phyloP scores from a whole-genome alignment of 208 protist genomes.

The Strigomonas culicis region DNA sequence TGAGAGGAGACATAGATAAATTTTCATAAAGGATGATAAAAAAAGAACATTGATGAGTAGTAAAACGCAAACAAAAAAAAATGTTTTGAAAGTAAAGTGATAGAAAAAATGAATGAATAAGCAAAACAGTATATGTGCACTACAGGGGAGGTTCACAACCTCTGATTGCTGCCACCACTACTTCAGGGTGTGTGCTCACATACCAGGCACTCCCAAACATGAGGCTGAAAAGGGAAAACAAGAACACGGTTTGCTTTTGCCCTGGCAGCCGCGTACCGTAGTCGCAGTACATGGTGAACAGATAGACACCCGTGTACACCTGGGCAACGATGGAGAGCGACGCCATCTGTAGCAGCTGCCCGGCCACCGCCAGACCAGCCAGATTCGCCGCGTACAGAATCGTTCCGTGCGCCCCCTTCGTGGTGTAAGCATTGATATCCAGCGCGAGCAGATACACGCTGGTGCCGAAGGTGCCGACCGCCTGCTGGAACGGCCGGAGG shows the following conservation, averaged over 20 bases:
- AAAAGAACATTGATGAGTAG: neutral
- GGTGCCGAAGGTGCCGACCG: conserved; percentile 12
- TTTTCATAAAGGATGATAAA: neutral
- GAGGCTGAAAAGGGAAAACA: too few species aligned
- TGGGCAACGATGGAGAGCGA: conserved; percentile 8
- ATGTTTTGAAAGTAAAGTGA: neutral
- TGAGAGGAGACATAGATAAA: too few species aligned
- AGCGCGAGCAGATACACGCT: conserved; percentile 14
- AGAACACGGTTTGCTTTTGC: too few species aligned
- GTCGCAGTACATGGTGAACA: conserved; percentile 18
- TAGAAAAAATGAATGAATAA: neutral
- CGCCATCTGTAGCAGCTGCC: conserved; percentile 2
- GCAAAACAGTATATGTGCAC: neutral
- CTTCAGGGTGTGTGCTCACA: too few species aligned
- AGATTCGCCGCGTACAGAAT: conserved; percentile 7
- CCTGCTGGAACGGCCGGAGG: conserved; percentile 11
- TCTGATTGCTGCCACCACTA: too few species aligned
- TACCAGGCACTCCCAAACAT: too few species aligned
- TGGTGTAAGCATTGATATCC: neutral
- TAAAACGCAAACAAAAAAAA: neutral
- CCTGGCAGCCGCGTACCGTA: neutral
- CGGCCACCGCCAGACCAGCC: neutral
- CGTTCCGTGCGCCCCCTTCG: neutral
- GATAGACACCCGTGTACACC: conserved; percentile 11
- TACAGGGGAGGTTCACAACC: neutral